Percentiles rank a stretch among this genome's conserved stretches.
phyloP scores from a whole-genome alignment of 768 basidiomycete species.

The Termitomyces sp. region DNA sequence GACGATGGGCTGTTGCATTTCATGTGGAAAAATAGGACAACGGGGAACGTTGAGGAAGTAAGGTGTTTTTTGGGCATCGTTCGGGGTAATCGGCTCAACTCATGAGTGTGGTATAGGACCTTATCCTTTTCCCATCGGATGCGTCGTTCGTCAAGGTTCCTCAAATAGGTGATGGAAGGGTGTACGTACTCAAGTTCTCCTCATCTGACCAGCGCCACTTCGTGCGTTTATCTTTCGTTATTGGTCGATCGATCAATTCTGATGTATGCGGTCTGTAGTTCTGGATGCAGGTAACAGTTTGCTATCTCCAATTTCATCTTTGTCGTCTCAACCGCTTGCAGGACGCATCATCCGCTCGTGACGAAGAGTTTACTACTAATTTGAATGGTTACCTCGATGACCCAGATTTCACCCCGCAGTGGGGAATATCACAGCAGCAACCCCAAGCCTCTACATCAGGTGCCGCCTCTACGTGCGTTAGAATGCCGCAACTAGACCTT shows the following conservation, averaged over 20 bases:
- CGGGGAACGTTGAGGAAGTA: constrained; percentile 60
- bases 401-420: constrained; percentile 55
- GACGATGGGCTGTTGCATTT: constrained; percentile 80
- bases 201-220: constrained; percentile 89
- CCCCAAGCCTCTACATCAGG: constrained; percentile 45
- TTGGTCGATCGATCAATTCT: background rate
- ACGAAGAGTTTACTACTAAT: constrained; percentile 69
- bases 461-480: constrained; percentile 28
- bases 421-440: constrained; percentile 37
- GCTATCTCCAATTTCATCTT: background rate
- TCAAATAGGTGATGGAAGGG: constrained; percentile 59
- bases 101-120: constrained; percentile 45
- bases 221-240: constrained; percentile 40
- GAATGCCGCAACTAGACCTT: background rate
- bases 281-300: constrained; percentile 73
- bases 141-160: constrained; percentile 74
- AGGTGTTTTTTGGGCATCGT: constrained; percentile 8
- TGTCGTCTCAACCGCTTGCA: constrained; percentile 19
- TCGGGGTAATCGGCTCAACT: background rate
- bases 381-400: constrained; percentile 68
- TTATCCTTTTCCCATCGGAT: constrained; percentile 85
- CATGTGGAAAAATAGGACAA: constrained; percentile 71
- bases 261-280: constrained; percentile 42
- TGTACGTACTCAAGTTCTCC: constrained; percentile 87
- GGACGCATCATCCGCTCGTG: constrained; percentile 64